Evolutionary conservation across 2,329 filamentous ascomycete genomes (phyloP).

Genomic region (Colletotrichum trifolii): DNA sequence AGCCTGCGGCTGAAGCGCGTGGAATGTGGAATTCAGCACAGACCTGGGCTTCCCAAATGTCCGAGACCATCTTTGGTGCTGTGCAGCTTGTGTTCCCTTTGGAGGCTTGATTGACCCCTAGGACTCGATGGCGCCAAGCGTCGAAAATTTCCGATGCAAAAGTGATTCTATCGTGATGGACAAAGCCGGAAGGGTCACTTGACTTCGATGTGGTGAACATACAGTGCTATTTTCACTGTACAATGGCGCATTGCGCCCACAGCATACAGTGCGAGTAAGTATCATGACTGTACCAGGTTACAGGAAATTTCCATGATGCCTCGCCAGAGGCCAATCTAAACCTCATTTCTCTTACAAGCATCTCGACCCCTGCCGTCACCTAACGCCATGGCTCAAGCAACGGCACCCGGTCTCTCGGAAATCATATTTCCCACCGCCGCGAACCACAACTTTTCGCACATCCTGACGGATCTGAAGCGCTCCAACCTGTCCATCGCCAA

Average conservation of each 20-base stretch:
- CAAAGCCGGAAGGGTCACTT: no score
- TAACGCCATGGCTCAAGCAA: constrained; percentile 11
- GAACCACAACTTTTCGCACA: constrained; percentile 74
- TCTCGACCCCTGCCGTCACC: background rate
- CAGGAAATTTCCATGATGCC: constrained; percentile 3
- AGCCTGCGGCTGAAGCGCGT: constrained; percentile 30
- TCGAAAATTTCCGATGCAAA: no score
- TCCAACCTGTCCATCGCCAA: constrained; percentile 83
- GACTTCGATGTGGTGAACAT: no score
- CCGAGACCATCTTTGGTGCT: constrained; percentile 3
- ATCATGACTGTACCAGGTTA: background rate
- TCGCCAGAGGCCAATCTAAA: background rate
- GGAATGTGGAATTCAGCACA: constrained; percentile 14
- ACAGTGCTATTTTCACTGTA: no score
- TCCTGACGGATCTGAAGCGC: constrained; percentile 78
- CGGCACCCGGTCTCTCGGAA: constrained; percentile 47
- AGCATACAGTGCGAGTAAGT: background rate
- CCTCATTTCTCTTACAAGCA: constrained; percentile 7
- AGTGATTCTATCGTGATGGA: no score
- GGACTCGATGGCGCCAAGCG: no score
- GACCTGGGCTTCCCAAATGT: constrained; percentile 14
- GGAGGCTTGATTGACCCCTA: no score
- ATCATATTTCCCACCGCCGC: constrained; percentile 62
- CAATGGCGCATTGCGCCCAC: no score
- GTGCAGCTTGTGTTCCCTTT: background rate